These are phyloP conservation scores for Sisymbrium altissimum DNA, from an alignment of 345 rosid species.

Conservation along the genomic window DNA sequence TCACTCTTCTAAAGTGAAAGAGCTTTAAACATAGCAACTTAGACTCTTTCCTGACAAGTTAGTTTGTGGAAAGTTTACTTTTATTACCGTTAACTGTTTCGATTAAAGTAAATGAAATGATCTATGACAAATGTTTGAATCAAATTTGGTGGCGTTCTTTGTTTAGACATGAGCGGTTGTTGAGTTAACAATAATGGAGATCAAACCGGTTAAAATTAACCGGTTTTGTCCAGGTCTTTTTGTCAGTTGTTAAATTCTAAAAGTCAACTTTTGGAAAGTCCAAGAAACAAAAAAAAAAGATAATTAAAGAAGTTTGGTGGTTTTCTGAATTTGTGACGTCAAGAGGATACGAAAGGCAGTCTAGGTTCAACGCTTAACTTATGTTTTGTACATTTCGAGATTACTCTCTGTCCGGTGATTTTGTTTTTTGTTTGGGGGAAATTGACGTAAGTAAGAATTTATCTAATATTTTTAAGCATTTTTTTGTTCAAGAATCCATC, in stretches of 20 bases:
- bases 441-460: no score
- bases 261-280: not conserved
- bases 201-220: not conserved
- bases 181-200: not conserved
- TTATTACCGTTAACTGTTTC: conserved; percentile 1
- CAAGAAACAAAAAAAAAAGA: not conserved
- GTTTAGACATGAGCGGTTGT: not conserved
- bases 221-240: not conserved
- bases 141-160: not conserved
- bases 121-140: not conserved
- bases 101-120: not conserved
- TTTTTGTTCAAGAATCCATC: not conserved
- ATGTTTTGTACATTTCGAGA: not conserved
- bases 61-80: not conserved
- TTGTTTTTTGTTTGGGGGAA: not conserved
- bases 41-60: conserved; percentile 2
- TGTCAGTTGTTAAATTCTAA: not conserved
- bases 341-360: no score
- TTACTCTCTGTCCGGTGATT: not conserved
- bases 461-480: no score
- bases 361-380: no score
- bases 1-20: conserved; percentile 1
- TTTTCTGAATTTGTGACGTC: not conserved
- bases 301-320: not conserved
- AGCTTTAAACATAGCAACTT: conserved; percentile 8